Evolutionary conservation across 371 early-diverging fungal genomes (phyloP), one percentile per base, ranked within the genome.

Genomic region (Neoconidiobolus thromboides): DNA sequence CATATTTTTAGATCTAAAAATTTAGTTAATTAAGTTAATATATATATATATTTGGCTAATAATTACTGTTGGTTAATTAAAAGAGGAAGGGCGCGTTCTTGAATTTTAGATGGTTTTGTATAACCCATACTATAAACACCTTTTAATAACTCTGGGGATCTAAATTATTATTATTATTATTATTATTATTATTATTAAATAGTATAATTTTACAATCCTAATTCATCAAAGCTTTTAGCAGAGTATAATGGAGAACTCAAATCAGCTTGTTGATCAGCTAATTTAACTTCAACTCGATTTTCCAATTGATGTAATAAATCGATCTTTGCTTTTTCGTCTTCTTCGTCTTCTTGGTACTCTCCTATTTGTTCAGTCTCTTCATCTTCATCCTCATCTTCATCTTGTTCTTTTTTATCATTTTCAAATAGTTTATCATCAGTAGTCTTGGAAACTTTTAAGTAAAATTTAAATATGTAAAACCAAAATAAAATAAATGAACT

Each of bases 121-220:
- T 89, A 95, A 49, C 85, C 85, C 92, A 93, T 90, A 60, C 79
- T 84, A 75, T 93, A 95, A 43, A 97, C 64, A 58, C 94, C 96
- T 70, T 91, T 89, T 55, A 94, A 74, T 46, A 97, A 72, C 48
- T 92, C 81, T 55, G 73, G 38, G 6, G 37, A 50, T 12, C 52
- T 12, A 36, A 6, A 38, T 50, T 7, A 42, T 12, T 39, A 55
- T 53, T 26, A 14, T 37, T 26, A 14, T 37, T 26, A 26, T 26
- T 26, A 54, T 43, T 43, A 6, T 43, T 1, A 9, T 12, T 10
- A 12, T 42, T 38, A 26, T 26, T 43, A 3, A 15, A n/a, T 14
- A 38, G n/a, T 3, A 3, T 14, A 36, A 9, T 64, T 72, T 63
- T 73, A 79, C 77, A 87, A 68, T 14, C 84, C 84, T 39, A 89